phyloP scores from a whole-genome alignment of 192 early-diverging fungal species.

The Thamnidium elegans region DNA sequence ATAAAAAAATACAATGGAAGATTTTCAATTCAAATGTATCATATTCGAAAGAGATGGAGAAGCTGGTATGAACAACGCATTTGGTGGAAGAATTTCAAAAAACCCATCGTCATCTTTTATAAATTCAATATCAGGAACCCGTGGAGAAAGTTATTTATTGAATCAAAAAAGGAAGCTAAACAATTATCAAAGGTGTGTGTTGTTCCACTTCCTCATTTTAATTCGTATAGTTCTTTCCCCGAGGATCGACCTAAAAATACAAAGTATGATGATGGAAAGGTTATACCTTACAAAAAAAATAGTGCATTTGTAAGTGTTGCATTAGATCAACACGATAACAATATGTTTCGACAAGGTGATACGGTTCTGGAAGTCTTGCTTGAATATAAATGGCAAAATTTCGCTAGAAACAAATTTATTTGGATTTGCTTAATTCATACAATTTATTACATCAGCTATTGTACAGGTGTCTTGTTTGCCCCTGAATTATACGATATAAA shows the following conservation, averaged over 20 bases:
- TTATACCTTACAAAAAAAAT: not conserved
- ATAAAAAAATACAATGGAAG: not conserved
- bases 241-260: not conserved
- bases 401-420: not conserved
- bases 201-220: constrained; percentile 11
- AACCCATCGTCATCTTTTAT: too few relatives aligned
- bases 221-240: not conserved
- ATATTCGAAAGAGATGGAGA: too few relatives aligned
- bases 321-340: not conserved
- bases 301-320: constrained; percentile 1
- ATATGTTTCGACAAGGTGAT: constrained; percentile 16
- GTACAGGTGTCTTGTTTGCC: not conserved
- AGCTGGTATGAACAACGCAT: too few relatives aligned
- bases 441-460: constrained; percentile 8
- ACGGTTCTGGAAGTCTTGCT: constrained; percentile 14
- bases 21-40: not conserved
- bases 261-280: not conserved
- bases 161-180: too few relatives aligned
- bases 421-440: constrained; percentile 3
- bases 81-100: too few relatives aligned
- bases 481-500: not conserved
- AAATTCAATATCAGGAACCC: too few relatives aligned
- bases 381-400: constrained; percentile 14
- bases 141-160: too few relatives aligned
- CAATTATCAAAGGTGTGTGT: constrained; percentile 1